phyloP scores from a whole-genome alignment of 768 basidiomycete genomes.

The Postia placenta region DNA sequence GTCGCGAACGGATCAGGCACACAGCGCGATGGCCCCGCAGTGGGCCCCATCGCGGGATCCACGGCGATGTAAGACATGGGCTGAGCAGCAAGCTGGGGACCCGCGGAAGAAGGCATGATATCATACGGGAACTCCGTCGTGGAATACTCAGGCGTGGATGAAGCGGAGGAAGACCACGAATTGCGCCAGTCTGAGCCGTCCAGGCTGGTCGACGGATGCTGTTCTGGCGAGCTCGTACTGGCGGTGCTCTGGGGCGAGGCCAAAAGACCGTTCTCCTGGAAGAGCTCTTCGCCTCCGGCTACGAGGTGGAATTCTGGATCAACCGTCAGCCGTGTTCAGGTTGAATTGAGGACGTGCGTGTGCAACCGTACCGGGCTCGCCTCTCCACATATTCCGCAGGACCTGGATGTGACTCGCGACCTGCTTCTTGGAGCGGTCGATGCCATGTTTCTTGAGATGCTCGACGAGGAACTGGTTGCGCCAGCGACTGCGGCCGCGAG shows the following conservation, averaged over 20 bases:
- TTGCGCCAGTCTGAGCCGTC: conserved; percentile 12
- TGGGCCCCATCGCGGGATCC: background rate
- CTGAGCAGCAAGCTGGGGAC: background rate
- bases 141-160: conserved; percentile 22
- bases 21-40: conserved; percentile 5
- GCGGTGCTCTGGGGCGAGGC: conserved; percentile 27
- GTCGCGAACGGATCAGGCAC: conserved; percentile 6
- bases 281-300: conserved; percentile 73
- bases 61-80: background rate
- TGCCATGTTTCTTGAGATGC: conserved; percentile 62
- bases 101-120: background rate
- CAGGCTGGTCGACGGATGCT: conserved; percentile 3
- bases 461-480: conserved; percentile 84
- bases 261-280: conserved; percentile 35
- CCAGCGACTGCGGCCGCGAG: conserved; percentile 74
- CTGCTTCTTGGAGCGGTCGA: conserved; percentile 78
- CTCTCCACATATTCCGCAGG: conserved; percentile 84
- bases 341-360: background rate
- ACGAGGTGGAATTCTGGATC: conserved; percentile 66
- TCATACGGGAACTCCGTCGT: background rate
- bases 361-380: conserved; percentile 52
- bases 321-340: conserved; percentile 10
- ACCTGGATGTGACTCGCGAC: conserved; percentile 89
- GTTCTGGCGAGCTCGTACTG: conserved; percentile 5
- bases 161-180: conserved; percentile 23